Evolutionary conservation across 2,329 filamentous ascomycete species (phyloP), one percentile per base, ranked within the genome.

Genomic region (Nemania sp.): DNA sequence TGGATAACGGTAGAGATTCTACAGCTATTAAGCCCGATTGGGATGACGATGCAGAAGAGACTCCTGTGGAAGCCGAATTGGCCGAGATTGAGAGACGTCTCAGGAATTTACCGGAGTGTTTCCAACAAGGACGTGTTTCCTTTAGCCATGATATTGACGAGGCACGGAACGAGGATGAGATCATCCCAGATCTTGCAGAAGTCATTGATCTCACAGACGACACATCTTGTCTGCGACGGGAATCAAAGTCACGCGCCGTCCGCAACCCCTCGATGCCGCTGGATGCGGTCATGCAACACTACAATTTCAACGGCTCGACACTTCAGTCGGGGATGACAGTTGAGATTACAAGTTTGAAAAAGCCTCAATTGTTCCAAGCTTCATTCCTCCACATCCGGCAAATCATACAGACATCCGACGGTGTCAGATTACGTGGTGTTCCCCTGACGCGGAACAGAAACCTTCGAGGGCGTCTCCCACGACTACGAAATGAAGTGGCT

Each of bases 401-500:
- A 12, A 68, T 74, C 21, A 62, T 71, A 2, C 34, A 48, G 7
- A 65, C 64, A 1, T 32, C 56, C 9, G 17, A 47, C 9, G 68
- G 60, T 10, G 47, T 70, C 3, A 40, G 62, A 7, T 59, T 74
- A n/a, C 69, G 68, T n/a, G 72, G 72, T 0, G 62, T 73, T 5
- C 68, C 71, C 12, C 54, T 73, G 2, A 72, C 72, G 1, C 69
- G 72, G 1, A 63, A 66, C 17, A 68, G 66, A 42, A 63, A 72
- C 17, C 59, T 74, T 10, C 65, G 69, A 18, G 71, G 71, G 2
- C 65, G 65, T 34, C 55, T 74, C 11, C 70, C 66, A 4, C 63
- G 71, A 21, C 56, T 67, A 7, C 68, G 70, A 15, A 74, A 74
- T 39, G 72, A 74, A 54, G 48, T 74, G 5, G 68, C 65, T 18